Evolutionary conservation across 352 stramenopile species (phyloP).

Genomic region (Globisporangium sylvaticum): DNA sequence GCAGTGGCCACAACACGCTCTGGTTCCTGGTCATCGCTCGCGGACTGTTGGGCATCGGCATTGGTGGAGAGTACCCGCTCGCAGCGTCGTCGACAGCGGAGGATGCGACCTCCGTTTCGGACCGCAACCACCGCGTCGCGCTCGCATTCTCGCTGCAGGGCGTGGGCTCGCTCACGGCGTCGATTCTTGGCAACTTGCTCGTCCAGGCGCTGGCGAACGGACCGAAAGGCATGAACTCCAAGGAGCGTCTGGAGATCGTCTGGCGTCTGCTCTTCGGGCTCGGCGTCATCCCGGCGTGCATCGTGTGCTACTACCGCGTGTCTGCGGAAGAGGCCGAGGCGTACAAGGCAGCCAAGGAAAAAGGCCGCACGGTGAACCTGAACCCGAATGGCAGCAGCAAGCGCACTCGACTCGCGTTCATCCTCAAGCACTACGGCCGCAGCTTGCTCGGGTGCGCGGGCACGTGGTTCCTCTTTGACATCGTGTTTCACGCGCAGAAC

Average conservation of each 20-base stretch:
- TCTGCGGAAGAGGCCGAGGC: constrained; percentile 55
- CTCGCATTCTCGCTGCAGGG: constrained; percentile 64
- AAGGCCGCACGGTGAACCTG: neutral
- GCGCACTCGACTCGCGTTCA: constrained; percentile 28
- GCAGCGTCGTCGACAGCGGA: constrained; percentile 48
- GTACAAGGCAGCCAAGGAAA: constrained; percentile 27
- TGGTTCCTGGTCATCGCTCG: constrained; percentile 62
- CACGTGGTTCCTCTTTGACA: constrained; percentile 86
- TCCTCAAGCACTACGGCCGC: constrained; percentile 44
- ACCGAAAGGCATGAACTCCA: constrained; percentile 31
- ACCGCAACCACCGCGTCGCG: constrained; percentile 50
- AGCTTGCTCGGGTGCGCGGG: constrained; percentile 61
- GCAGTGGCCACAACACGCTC: constrained; percentile 32
- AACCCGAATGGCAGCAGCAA: constrained; percentile 2
- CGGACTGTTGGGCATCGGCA: constrained; percentile 60
- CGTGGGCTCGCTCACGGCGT: constrained; percentile 44
- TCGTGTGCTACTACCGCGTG: constrained; percentile 70
- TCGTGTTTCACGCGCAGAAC: constrained; percentile 79
- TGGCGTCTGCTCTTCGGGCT: constrained; percentile 67
- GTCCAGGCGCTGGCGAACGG: constrained; percentile 42
- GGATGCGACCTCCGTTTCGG: constrained; percentile 36
- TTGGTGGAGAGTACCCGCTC: constrained; percentile 48
- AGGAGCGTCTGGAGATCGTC: constrained; percentile 45
- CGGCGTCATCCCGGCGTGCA: constrained; percentile 45
- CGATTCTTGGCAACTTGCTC: constrained; percentile 61